Percentiles rank a stretch among this genome's conserved stretches.
Evolutionary conservation across 2,329 filamentous ascomycete species (phyloP).

Genomic region (Colletotrichum limetticola): DNA sequence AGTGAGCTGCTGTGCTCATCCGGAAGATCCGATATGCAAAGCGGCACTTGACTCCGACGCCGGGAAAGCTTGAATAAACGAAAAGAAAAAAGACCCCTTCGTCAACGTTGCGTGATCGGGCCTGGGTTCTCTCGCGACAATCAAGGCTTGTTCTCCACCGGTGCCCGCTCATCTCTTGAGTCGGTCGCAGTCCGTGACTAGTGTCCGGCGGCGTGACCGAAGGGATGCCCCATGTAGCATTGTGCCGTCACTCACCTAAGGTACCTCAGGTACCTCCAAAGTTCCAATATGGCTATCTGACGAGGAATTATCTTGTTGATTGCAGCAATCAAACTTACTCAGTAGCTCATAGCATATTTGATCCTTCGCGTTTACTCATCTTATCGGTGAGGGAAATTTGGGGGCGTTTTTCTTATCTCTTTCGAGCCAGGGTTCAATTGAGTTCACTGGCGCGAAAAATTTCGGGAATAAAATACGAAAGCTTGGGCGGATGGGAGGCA

Average conservation of each 20-base stretch:
- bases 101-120: slow-evolving; percentile 20
- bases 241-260: background rate
- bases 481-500: background rate
- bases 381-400: background rate
- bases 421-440: background rate
- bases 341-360: background rate
- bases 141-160: background rate
- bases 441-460: background rate
- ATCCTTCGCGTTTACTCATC: background rate
- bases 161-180: background rate
- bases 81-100: background rate
- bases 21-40: slow-evolving; percentile 13
- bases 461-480: background rate
- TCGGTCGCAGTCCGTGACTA: slow-evolving; percentile 5
- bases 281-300: background rate
- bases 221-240: background rate
- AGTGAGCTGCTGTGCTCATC: background rate
- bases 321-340: background rate
- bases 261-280: too few species aligned
- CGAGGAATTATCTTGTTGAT: background rate
- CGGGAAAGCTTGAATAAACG: background rate
- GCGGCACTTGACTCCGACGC: background rate
- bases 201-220: slow-evolving; percentile 12
- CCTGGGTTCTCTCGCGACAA: background rate
- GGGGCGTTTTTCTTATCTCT: background rate